Evolutionary conservation across 805 yeast species (phyloP).

Genomic region (Diddensiella caesifluorescens): DNA sequence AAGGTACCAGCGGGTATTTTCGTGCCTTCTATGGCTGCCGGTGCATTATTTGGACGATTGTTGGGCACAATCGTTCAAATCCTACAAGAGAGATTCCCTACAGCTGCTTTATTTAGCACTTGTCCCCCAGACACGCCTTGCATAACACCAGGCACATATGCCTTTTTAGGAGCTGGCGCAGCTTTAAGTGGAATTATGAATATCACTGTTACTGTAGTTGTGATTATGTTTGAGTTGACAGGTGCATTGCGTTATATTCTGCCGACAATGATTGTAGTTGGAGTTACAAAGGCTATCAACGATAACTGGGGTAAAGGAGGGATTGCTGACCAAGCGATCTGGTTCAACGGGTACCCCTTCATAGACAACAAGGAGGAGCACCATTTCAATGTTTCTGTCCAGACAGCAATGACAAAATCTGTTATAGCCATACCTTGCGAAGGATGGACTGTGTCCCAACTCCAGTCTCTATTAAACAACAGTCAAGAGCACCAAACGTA

Average conservation of each 20-base stretch:
- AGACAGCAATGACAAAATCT: constrained; percentile 53
- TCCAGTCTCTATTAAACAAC: constrained; percentile 20
- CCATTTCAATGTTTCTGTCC: constrained; percentile 45
- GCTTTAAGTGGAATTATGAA: constrained; percentile 92
- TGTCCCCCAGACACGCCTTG: constrained; percentile 47
- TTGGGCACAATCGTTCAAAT: constrained; percentile 43
- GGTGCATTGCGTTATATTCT: constrained; percentile 89
- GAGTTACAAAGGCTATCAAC: constrained; percentile 74
- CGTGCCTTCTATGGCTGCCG: constrained; percentile 60
- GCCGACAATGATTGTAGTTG: constrained; percentile 95
- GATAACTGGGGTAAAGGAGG: constrained; percentile 79
- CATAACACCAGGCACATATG: constrained; percentile 91
- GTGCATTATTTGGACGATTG: constrained; percentile 53
- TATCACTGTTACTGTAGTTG: constrained; percentile 85
- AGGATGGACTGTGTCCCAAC: constrained; percentile 23
- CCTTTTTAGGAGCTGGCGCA: constrained; percentile 94
- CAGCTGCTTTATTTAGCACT: constrained; percentile 33
- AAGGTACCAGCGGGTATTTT: constrained; percentile 58
- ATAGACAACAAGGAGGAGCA: constrained; percentile 69
- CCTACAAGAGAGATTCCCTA: constrained; percentile 38
- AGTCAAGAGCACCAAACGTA: constrained; percentile 27
- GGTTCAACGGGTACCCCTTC: constrained; percentile 80
- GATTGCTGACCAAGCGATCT: constrained; percentile 92
- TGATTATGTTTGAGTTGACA: constrained; percentile 89
- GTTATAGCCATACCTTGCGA: constrained; percentile 16